phyloP scores from a whole-genome alignment of 2,329 filamentous ascomycete genomes.

The Fusarium sp. region DNA sequence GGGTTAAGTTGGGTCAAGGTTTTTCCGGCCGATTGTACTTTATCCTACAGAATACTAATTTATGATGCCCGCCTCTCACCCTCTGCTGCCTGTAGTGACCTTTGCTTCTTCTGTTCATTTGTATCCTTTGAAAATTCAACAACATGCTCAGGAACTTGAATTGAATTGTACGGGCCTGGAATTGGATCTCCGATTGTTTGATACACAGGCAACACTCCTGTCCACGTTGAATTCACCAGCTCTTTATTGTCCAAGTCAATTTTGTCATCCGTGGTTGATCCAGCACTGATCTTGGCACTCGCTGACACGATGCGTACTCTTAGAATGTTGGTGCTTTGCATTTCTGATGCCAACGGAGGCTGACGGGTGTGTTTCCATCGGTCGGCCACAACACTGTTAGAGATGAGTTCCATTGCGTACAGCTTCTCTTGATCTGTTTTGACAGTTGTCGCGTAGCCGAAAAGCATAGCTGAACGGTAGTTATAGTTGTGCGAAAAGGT shows the following conservation, averaged over 20 bases:
- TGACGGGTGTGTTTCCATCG: conserved; percentile 79
- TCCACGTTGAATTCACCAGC: conserved; percentile 65
- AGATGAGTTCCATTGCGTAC: conserved; percentile 85
- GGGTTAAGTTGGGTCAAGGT: conserved; percentile 25
- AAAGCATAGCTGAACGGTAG: conserved; percentile 85
- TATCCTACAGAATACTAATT: too few species aligned
- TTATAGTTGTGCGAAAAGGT: conserved; percentile 89
- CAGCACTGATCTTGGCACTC: conserved; percentile 81
- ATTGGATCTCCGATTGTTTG: conserved; percentile 76
- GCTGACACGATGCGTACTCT: conserved; percentile 78
- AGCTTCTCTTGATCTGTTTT: conserved; percentile 78
- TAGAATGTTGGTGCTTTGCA: conserved; percentile 82
- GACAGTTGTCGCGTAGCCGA: conserved; percentile 80
- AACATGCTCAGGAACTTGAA: conserved; percentile 75
- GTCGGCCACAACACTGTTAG: conserved; percentile 77
- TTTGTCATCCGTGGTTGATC: conserved; percentile 71
- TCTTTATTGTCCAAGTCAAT: conserved; percentile 63
- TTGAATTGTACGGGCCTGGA: conserved; percentile 70
- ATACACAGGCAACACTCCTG: conserved; percentile 74
- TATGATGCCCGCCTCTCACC: conserved; percentile 40
- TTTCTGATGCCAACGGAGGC: conserved; percentile 80
- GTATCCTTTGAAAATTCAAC: conserved; percentile 56
- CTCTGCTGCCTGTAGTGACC: conserved; percentile 48
- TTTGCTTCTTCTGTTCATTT: conserved; percentile 53
- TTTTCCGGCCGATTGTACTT: conserved; percentile 33